Base-by-base conservation (phyloP, 2,329 filamentous ascomycete species). In the Sordariomycetes sp. region DNA sequence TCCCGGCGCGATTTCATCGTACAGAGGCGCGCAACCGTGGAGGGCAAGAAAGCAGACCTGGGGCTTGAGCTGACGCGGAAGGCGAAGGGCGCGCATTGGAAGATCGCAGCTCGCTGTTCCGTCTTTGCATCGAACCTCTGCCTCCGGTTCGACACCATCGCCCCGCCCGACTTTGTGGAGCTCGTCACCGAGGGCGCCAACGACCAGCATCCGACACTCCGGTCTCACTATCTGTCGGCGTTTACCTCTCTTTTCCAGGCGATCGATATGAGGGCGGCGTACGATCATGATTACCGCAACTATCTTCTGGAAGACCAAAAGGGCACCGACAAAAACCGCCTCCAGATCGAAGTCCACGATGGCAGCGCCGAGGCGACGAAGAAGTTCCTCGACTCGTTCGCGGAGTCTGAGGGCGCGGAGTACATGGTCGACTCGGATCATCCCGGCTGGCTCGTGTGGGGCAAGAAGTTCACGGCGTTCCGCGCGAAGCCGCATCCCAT, bases 361-460 rank as follows among this genome's bases (percentile, higher is more conserved):
- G 83, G 90, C 40, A 88, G 96, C 64, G 79, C 85, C 0, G 76
- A 82, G 10, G 96, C 90, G 79, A 99, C 94, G 0, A 71, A 86
- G 58, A 81, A 86, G 25, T 96, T 90, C 67, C 77, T 99, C 0
- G 79, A 84, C 1, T 80, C 83, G 24, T 99, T 99, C 69, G 85
- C 86, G 11, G 80, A 88, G 54, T 85, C 75, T 14, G 65, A 85
- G 35, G 61, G 64, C 37, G 86, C 90, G 0, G 86, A 96, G 62
- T 96, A 95, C 70, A 95, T 92, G 69, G 85, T 97, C 53, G 94
- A 99, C 68, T 82, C 85, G 58, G 93, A 97, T 68, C 89, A 95
- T 68, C 90, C 93, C 4, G 94, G 94, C 35, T 99, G 95, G 95
- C 79, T 99, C 20, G 91, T 96, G 0, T 99, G 94, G 94, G 88